phyloP scores from a whole-genome alignment of 2,329 filamentous ascomycete genomes.

The Fusarium sp. region DNA sequence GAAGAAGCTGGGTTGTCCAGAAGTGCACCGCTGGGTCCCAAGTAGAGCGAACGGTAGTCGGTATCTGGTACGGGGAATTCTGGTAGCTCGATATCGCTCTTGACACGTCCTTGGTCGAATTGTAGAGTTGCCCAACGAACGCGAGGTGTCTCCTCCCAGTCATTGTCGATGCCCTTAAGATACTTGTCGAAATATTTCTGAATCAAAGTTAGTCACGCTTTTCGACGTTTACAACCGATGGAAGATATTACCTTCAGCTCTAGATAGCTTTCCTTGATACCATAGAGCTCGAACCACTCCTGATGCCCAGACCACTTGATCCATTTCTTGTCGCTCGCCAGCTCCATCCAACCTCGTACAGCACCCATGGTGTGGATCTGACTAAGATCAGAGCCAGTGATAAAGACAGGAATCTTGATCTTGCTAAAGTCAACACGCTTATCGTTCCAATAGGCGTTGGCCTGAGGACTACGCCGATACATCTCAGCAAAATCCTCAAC shows the following conservation, averaged over 20 bases:
- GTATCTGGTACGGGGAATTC: slow-evolving; percentile 32
- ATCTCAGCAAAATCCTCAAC: slow-evolving; percentile 27
- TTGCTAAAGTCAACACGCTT: slow-evolving; percentile 30
- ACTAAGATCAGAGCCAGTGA: slow-evolving; percentile 41
- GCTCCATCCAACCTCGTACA: slow-evolving; percentile 42
- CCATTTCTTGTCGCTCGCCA: slow-evolving; percentile 41
- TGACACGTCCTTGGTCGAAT: slow-evolving; percentile 40
- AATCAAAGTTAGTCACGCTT: accelerated
- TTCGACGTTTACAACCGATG: accelerated
- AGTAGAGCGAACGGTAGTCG: slow-evolving; percentile 19
- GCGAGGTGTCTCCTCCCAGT: slow-evolving; percentile 43
- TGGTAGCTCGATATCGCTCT: slow-evolving; percentile 31
- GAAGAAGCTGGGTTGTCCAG: slow-evolving; percentile 1
- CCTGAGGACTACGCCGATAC: slow-evolving; percentile 14
- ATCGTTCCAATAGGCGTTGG: slow-evolving; percentile 21
- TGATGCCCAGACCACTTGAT: slow-evolving; percentile 40
- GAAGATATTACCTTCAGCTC: slow-evolving; percentile 13
- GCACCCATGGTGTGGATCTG: slow-evolving; percentile 46
- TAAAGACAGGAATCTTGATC: slow-evolving; percentile 40
- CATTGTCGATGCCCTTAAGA: slow-evolving; percentile 37
- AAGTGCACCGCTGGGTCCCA: slow-evolving; percentile 10
- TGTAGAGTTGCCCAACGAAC: slow-evolving; percentile 42
- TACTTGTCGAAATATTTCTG: slow-evolving; percentile 44
- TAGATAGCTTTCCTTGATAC: slow-evolving; percentile 22
- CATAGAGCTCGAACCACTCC: slow-evolving; percentile 41